These are phyloP conservation scores for Datura wrightii DNA, from an alignment of 257 asterid genomes.

Conservation along the genomic window DNA sequence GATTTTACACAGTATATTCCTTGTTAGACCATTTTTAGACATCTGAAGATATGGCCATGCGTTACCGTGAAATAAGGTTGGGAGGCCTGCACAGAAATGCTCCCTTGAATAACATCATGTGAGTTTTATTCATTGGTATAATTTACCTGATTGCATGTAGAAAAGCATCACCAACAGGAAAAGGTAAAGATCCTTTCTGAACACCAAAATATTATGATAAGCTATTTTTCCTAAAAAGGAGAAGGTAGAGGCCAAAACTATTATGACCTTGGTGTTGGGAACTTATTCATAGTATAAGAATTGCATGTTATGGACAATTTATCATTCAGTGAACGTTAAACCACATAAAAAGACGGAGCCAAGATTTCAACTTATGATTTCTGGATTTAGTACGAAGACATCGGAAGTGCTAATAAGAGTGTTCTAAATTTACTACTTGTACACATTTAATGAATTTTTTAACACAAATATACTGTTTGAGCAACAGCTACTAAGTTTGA, in stretches of 20 bases:
- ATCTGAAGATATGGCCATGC: slow-evolving; percentile 5
- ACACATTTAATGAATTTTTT: background rate
- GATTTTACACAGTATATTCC: background rate
- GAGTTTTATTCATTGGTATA: background rate
- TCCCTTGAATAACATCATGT: background rate
- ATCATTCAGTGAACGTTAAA: background rate
- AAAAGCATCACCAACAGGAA: background rate
- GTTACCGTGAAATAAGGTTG: background rate
- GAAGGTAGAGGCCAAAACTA: background rate
- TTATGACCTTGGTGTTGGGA: background rate
- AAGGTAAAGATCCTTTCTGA: slow-evolving; percentile 12
- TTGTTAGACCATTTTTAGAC: slow-evolving; percentile 5
- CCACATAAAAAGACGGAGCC: background rate
- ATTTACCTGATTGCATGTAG: slow-evolving; percentile 8
- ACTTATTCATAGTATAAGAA: slow-evolving; percentile 14
- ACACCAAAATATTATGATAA: background rate
- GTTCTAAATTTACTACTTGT: slow-evolving; percentile 1
- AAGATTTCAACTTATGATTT: background rate
- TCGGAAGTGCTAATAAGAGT: background rate
- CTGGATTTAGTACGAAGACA: background rate
- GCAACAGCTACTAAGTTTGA: background rate
- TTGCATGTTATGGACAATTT: slow-evolving; percentile 21
- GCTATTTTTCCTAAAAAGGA: background rate
- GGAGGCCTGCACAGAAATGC: background rate
- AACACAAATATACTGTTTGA: background rate